Conservation (phyloP, 2,329 filamentous ascomycete species). For the Colletotrichum sp. region DNA sequence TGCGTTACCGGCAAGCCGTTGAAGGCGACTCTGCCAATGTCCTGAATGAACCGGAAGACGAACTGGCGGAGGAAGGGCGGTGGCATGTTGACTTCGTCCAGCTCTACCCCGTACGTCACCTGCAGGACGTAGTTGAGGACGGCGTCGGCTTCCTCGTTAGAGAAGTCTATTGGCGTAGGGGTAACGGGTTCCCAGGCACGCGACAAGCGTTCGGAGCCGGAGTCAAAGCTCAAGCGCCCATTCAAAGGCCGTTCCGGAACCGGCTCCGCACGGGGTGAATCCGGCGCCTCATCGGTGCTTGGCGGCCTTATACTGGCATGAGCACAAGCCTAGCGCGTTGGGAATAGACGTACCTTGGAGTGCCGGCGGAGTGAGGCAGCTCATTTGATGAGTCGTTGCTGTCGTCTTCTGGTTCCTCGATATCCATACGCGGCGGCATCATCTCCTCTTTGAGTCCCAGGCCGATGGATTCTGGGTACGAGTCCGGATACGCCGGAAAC, state of each 20-base stretch:
- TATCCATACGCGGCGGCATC: slow-evolving; percentile 27
- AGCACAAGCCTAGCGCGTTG: background rate
- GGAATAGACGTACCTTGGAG: slow-evolving; percentile 1
- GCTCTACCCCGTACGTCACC: slow-evolving; percentile 41
- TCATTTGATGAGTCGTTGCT: background rate
- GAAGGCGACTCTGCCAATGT: slow-evolving; percentile 35
- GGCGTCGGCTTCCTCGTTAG: slow-evolving; percentile 36
- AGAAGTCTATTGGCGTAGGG: slow-evolving; percentile 32
- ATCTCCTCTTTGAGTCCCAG: slow-evolving; percentile 34
- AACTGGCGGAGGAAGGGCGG: slow-evolving; percentile 32
- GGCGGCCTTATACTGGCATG: background rate
- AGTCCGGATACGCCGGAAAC: slow-evolving; percentile 15
- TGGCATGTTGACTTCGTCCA: slow-evolving; percentile 35
- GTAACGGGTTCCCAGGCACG: slow-evolving; percentile 23
- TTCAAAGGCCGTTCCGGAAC: background rate
- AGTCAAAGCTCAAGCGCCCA: slow-evolving; percentile 21
- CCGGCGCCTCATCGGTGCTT: background rate
- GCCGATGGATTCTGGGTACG: background rate
- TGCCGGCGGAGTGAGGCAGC: background rate
- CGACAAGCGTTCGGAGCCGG: slow-evolving; percentile 17
- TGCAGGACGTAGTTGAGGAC: slow-evolving; percentile 42
- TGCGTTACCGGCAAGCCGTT: slow-evolving; percentile 25
- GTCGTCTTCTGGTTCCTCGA: slow-evolving; percentile 5
- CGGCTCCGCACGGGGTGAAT: background rate
- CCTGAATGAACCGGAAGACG: slow-evolving; percentile 36